Conservation (phyloP, 768 basidiomycete genomes). For the Gautieria morchelliformis region DNA sequence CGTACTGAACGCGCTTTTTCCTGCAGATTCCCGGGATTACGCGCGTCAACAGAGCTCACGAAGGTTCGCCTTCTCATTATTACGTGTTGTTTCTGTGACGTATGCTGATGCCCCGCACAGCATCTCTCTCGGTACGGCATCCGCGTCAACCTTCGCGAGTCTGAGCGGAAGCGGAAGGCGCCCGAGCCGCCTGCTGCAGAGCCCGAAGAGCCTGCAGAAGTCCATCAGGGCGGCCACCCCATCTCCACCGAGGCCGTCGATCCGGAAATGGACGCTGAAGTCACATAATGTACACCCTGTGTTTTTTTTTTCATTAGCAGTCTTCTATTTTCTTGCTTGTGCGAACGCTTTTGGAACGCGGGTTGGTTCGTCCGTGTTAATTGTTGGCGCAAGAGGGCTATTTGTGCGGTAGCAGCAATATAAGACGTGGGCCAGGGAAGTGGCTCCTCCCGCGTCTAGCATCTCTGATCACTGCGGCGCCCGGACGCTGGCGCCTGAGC, state of each 20-base stretch:
- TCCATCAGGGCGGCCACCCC: not conserved
- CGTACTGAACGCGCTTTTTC: not conserved
- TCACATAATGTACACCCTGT: not conserved
- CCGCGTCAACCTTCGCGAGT: slow-evolving; percentile 49
- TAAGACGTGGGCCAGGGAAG: not conserved
- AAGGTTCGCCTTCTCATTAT: slow-evolving; percentile 33
- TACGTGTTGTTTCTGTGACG: not conserved
- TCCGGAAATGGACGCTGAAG: not conserved
- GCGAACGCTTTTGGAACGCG: no score
- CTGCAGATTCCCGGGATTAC: slow-evolving; percentile 46
- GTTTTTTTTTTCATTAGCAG: no score
- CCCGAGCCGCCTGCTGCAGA: slow-evolving; percentile 1
- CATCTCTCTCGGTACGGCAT: slow-evolving; percentile 44
- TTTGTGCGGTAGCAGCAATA: not conserved
- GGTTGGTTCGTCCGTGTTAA: no score
- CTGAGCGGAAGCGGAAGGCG: slow-evolving; percentile 39
- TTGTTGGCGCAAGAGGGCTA: no score
- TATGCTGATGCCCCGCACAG: slow-evolving; percentile 6
- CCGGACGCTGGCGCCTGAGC: not conserved
- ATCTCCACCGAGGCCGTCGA: not conserved
- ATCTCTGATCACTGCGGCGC: not conserved
- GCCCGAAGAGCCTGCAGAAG: not conserved
- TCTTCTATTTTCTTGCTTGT: no score
- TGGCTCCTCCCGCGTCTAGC: not conserved
- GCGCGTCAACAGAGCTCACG: slow-evolving; percentile 56